Percentiles rank a stretch among this genome's conserved stretches.
Conservation (phyloP, 78 protist species). For the Chrysochromulina parva region DNA sequence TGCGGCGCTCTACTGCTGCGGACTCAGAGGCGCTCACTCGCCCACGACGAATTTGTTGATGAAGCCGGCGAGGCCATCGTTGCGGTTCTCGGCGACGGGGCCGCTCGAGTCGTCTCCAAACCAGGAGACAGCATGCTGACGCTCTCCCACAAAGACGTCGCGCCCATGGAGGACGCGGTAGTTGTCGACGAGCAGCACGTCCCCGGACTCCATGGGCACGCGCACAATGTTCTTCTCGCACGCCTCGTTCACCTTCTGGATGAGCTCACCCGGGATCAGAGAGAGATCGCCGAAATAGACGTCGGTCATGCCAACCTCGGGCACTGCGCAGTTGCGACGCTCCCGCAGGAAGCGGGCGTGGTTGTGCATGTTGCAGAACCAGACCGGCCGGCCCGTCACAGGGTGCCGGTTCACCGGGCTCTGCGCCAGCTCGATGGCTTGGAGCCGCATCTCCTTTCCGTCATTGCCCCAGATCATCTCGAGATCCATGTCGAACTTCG, state of each 20-base stretch:
- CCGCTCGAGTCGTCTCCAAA: no score
- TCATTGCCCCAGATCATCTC: slow-evolving; percentile 32
- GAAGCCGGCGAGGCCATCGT: no score
- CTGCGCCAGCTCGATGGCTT: slow-evolving; percentile 18
- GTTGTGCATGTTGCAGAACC: slow-evolving; percentile 58
- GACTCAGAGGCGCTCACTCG: no score
- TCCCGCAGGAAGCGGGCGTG: slow-evolving; percentile 57
- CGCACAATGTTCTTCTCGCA: not conserved
- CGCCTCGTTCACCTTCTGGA: not conserved
- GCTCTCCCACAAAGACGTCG: not conserved
- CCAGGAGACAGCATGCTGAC: no score
- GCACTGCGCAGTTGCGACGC: slow-evolving; percentile 22
- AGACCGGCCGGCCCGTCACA: slow-evolving; percentile 25
- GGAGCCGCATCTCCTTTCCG: slow-evolving; percentile 15
- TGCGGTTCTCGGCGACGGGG: no score
- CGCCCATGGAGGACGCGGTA: slow-evolving; percentile 53
- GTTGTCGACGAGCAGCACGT: slow-evolving; percentile 41
- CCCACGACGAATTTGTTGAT: no score
- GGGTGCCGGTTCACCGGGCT: slow-evolving; percentile 50
- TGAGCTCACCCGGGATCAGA: not conserved
- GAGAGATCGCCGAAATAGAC: slow-evolving; percentile 46
- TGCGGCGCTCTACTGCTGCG: no score
- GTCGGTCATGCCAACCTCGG: slow-evolving; percentile 49
- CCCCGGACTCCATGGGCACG: slow-evolving; percentile 41
- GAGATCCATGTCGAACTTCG: slow-evolving; percentile 46